Evolutionary conservation across 495 filamentous ascomycete genomes (phyloP), one percentile per base, ranked within the genome.

Genomic region (Usnea hakonensis): DNA sequence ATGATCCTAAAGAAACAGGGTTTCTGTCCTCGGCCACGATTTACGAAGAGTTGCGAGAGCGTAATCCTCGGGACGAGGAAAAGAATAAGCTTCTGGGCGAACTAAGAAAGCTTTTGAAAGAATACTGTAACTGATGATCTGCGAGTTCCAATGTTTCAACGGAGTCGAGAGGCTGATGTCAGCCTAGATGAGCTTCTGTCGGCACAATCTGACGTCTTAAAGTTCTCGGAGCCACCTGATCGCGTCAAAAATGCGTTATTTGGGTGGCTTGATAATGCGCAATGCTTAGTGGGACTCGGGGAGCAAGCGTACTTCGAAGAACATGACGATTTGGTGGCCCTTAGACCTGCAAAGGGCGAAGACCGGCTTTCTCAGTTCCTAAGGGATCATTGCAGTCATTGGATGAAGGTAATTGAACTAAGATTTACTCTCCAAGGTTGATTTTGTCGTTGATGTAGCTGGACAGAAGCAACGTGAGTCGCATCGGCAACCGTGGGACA

Each of bases 321-420:
- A 3, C 33, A 63, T 19, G 50, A 57, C 2, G 61, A 63, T n/a
- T 48, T 57, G 23, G 54, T 63, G 8, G 61, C 53, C n/a, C 40
- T 63, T 13, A 46, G 61, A 40, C 54, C 53, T 35, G 53, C 61
- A 57, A 63, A 48, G 48, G 61, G 53, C 21, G 61, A 63, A 19
- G 61, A 63, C 23, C 35, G 61, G 50, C 38, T 63, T 16, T 63
- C 61, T 33, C 61, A 63, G n/a, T 63, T 63, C 41, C 37, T 63
- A 40, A 57, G 61, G 43, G 53, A 63, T 32, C 54, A 63, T 48
- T 63, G 61, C n/a, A 19, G 59, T 17, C 37, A 46, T 26, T 63
- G 53, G 61, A 46, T 63, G 53, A 55, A 61, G 48, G 59, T 54
- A 53, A 19, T 21, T 3, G 28, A 40, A 13, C 19, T n/a, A 14